Evolutionary conservation across 1,139 yeast genomes (phyloP).

Genomic region (Kazachstania sp.): DNA sequence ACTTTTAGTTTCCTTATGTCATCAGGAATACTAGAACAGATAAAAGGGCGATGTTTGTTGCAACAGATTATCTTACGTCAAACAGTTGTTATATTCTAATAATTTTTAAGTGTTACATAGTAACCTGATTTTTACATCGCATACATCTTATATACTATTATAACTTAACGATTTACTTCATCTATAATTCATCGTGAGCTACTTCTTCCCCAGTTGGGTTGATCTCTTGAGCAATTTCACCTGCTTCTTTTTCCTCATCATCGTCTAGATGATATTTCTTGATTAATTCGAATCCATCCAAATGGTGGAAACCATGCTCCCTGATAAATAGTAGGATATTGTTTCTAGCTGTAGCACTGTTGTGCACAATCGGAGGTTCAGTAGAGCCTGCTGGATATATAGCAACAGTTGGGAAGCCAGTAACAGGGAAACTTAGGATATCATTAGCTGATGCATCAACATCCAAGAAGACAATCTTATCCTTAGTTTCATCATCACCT

Average conservation of each 20-base stretch:
- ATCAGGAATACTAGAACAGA: too few relatives aligned
- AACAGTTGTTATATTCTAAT: too few relatives aligned
- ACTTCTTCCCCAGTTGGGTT: conserved; percentile 8
- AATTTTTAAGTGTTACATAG: too few relatives aligned
- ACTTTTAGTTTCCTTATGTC: too few relatives aligned
- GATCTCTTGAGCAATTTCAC: neutral
- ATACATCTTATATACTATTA: too few relatives aligned
- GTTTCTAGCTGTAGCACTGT: conserved; percentile 68
- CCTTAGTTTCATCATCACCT: conserved; percentile 37
- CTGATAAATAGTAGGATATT: conserved; percentile 61
- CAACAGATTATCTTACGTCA: too few relatives aligned
- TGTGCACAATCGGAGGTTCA: conserved; percentile 57
- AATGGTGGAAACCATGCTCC: conserved; percentile 49
- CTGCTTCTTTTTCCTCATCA: conserved; percentile 1
- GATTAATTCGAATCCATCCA: conserved; percentile 40
- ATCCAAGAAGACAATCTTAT: conserved; percentile 67
- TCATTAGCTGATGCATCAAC: conserved; percentile 87
- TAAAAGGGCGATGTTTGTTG: too few relatives aligned
- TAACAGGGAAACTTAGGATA: conserved; percentile 60
- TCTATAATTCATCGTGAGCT: neutral
- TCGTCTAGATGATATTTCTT: conserved; percentile 1
- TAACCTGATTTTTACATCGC: too few relatives aligned
- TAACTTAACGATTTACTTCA: neutral
- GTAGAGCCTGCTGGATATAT: conserved; percentile 86
- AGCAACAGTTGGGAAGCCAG: conserved; percentile 88